Percentiles rank a stretch among this genome's conserved stretches.
phyloP scores from a whole-genome alignment of 2,329 filamentous ascomycete species.

The Fusarium sp. region DNA sequence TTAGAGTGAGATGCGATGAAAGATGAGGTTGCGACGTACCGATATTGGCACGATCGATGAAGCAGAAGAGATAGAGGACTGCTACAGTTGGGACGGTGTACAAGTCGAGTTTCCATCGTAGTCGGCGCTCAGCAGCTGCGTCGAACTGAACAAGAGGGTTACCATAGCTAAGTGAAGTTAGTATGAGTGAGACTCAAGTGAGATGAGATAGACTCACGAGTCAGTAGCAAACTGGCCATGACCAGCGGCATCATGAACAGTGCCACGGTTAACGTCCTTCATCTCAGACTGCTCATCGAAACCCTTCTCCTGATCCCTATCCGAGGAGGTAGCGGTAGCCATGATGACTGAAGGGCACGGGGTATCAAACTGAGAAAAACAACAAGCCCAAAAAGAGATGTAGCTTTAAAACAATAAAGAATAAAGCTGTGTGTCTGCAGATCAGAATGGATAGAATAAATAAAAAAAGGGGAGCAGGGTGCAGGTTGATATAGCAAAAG shows the following conservation, averaged over 20 bases:
- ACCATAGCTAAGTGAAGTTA: slow-evolving; percentile 39
- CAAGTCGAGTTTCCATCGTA: slow-evolving; percentile 74
- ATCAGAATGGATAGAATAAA: slow-evolving; percentile 9
- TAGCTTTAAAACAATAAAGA: not conserved
- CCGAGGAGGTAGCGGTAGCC: slow-evolving; percentile 39
- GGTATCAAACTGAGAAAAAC: not conserved
- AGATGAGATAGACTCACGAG: slow-evolving; percentile 35
- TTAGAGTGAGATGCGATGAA: not conserved
- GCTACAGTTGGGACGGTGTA: slow-evolving; percentile 74
- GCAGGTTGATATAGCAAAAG: slow-evolving; percentile 31
- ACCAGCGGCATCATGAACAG: slow-evolving; percentile 40
- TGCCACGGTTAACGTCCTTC: slow-evolving; percentile 29
- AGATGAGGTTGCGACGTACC: slow-evolving; percentile 56
- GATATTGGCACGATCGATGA: slow-evolving; percentile 80
- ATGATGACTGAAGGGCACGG: not conserved
- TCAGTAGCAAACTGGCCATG: slow-evolving; percentile 42
- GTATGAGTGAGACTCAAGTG: not conserved
- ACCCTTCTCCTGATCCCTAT: slow-evolving; percentile 42
- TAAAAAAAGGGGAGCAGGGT: slow-evolving; percentile 15
- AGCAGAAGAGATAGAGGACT: slow-evolving; percentile 77
- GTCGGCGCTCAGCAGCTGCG: slow-evolving; percentile 62
- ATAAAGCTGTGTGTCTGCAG: slow-evolving; percentile 15
- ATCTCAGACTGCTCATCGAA: slow-evolving; percentile 39
- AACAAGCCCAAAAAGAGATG: not conserved
- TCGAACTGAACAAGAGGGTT: slow-evolving; percentile 46